A percentile compares a stretch with the other conserved stretches of the same genome.
Evolutionary conservation across 768 basidiomycete genomes (phyloP).

Genomic region (Phanerochaete sordida): DNA sequence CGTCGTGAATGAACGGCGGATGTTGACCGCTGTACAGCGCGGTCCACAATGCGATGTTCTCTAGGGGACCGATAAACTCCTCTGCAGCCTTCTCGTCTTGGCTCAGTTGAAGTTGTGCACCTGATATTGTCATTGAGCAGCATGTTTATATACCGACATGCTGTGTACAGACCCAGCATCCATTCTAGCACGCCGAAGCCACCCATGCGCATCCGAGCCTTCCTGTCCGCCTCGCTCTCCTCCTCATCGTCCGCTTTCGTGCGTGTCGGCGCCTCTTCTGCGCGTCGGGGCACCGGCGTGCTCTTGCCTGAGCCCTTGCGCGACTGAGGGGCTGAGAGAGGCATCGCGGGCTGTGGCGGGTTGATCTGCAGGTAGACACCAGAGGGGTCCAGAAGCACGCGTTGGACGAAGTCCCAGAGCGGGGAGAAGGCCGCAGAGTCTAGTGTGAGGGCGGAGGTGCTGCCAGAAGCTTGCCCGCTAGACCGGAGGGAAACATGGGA

Average conservation of each 20-base stretch:
- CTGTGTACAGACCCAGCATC: conserved; percentile 49
- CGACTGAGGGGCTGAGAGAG: conserved; percentile 25
- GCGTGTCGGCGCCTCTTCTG: conserved; percentile 30
- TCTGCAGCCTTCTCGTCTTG: conserved; percentile 16
- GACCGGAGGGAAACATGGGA: conserved; percentile 23
- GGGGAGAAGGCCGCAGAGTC: conserved; percentile 24
- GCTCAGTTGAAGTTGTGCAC: neutral
- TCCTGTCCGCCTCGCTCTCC: conserved; percentile 67
- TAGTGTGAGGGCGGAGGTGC: neutral
- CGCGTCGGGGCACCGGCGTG: conserved; percentile 28
- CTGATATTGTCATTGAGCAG: neutral
- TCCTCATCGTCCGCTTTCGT: conserved; percentile 57
- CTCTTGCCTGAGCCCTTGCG: conserved; percentile 27
- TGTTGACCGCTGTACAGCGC: conserved; percentile 42
- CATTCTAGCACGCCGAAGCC: conserved; percentile 64
- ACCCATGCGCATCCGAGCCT: conserved; percentile 64
- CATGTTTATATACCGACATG: conserved; percentile 1
- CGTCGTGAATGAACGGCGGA: conserved; percentile 36
- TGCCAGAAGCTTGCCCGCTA: neutral
- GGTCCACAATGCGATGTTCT: conserved; percentile 58
- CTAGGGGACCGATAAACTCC: conserved; percentile 37
- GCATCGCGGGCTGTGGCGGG: conserved; percentile 47
- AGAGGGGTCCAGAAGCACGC: conserved; percentile 57
- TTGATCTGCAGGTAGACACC: conserved; percentile 60
- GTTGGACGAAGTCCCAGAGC: conserved; percentile 50